phyloP scores from a whole-genome alignment of 805 yeast genomes.

The Ogataea nitratoaversa region DNA sequence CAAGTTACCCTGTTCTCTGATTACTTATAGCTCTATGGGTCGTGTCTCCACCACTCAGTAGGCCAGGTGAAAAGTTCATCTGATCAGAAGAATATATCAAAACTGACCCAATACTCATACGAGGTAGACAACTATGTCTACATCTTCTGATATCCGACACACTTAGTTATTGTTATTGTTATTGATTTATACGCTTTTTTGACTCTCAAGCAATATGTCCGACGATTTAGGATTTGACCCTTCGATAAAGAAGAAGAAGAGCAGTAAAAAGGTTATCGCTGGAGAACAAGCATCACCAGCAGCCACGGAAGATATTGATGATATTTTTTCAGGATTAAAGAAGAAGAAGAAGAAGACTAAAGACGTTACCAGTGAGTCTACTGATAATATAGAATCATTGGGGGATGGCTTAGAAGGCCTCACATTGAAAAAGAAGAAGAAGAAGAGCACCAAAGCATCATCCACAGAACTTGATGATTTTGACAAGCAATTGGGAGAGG shows the following conservation, averaged over 20 bases:
- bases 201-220: conserved; percentile 18
- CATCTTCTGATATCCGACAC: too few species aligned
- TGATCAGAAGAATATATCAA: background rate
- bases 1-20: background rate
- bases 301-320: conserved; percentile 43
- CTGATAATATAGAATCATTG: conserved; percentile 37
- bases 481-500: conserved; percentile 84
- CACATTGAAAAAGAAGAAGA: conserved; percentile 68
- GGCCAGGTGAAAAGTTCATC: background rate
- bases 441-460: conserved; percentile 67
- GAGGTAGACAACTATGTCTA: too few species aligned
- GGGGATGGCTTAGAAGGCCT: conserved; percentile 66
- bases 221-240: conserved; percentile 68
- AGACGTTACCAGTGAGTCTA: conserved; percentile 33
- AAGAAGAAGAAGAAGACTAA: conserved; percentile 80
- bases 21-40: too few species aligned
- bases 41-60: too few species aligned
- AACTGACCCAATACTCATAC: too few species aligned
- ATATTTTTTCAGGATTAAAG: conserved; percentile 74
- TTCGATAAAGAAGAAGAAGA: conserved; percentile 69
- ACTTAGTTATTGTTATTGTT: too few species aligned
- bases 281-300: conserved; percentile 34
- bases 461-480: conserved; percentile 68
- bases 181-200: too few species aligned
- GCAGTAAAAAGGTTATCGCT: conserved; percentile 38